These are phyloP conservation scores for Chlamydomonas asymmetrica DNA, from an alignment of 139 green algal species.

Conservation along the genomic window DNA sequence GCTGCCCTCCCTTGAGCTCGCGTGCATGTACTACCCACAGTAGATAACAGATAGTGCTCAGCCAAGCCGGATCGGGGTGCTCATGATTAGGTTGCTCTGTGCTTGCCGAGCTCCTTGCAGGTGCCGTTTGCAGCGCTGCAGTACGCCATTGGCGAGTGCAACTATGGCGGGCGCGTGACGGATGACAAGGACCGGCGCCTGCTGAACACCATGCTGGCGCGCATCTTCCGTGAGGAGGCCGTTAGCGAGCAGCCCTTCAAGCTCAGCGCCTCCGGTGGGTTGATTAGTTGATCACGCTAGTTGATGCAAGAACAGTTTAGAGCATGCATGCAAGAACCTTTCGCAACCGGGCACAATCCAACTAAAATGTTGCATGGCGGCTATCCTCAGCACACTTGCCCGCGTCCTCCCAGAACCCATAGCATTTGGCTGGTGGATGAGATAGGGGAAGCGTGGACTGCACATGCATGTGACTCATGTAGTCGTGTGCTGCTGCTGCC, in stretches of 20 bases:
- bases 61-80: too few species aligned
- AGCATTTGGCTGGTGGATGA: too few species aligned
- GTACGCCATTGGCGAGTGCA: constrained; percentile 73
- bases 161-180: constrained; percentile 75
- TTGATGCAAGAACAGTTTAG: neutral
- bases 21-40: too few species aligned
- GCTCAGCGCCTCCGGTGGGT: constrained; percentile 28
- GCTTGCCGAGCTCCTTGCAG: too few species aligned
- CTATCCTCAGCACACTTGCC: neutral
- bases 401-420: too few species aligned
- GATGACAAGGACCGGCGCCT: constrained; percentile 79
- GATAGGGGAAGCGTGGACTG: too few species aligned
- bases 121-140: constrained; percentile 59
- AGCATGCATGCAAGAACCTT: neutral
- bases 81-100: too few species aligned
- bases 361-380: too few species aligned
- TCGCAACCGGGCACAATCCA: neutral
- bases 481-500: neutral
- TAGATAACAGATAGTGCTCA: too few species aligned
- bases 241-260: constrained; percentile 34
- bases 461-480: too few species aligned
- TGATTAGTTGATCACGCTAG: neutral
- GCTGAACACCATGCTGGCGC: constrained; percentile 64
- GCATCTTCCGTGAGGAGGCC: constrained; percentile 55
- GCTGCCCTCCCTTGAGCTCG: too few species aligned